These are phyloP conservation scores for Cryptosporidium xiaoi DNA, from an alignment of 169 alveolate genomes.

Conservation along the genomic window DNA sequence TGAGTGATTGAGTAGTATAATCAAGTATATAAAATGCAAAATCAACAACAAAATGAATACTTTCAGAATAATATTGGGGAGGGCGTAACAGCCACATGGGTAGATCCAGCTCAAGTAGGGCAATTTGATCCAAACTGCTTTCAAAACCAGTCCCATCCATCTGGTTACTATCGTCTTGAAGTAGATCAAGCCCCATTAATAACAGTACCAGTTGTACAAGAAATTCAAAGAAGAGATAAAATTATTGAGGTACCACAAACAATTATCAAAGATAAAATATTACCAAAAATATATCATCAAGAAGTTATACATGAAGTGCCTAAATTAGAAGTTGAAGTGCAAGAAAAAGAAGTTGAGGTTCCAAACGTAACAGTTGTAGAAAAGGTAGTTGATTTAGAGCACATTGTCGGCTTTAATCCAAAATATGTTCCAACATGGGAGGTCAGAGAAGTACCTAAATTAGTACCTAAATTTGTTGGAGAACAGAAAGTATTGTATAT, in stretches of 20 bases:
- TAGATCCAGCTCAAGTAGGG: slow-evolving; percentile 64
- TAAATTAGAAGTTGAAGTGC: slow-evolving; percentile 81
- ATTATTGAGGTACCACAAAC: slow-evolving; percentile 85
- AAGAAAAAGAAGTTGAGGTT: slow-evolving; percentile 82
- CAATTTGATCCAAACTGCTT: slow-evolving; percentile 21
- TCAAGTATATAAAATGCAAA: slow-evolving; percentile 23
- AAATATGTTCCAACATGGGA: slow-evolving; percentile 87
- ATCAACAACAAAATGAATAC: slow-evolving; percentile 49
- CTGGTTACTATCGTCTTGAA: slow-evolving; percentile 78
- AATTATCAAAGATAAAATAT: slow-evolving; percentile 83
- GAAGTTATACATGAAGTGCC: slow-evolving; percentile 87
- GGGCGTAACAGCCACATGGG: slow-evolving; percentile 73
- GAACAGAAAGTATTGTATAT: slow-evolving; percentile 86
- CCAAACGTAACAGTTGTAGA: slow-evolving; percentile 81
- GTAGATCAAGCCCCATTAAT: slow-evolving; percentile 87
- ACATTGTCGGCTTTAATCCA: slow-evolving; percentile 87
- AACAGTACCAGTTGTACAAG: slow-evolving; percentile 87
- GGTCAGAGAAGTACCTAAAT: slow-evolving; percentile 86
- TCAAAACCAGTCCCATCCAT: slow-evolving; percentile 39
- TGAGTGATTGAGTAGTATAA: not conserved
- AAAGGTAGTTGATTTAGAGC: slow-evolving; percentile 83
- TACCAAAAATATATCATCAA: slow-evolving; percentile 85
- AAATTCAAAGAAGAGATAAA: slow-evolving; percentile 84
- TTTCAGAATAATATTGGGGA: slow-evolving; percentile 51
- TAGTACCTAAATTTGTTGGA: slow-evolving; percentile 87